Conservation (phyloP, 176 grass and related monocot species). For the Zoysia pacifica region DNA sequence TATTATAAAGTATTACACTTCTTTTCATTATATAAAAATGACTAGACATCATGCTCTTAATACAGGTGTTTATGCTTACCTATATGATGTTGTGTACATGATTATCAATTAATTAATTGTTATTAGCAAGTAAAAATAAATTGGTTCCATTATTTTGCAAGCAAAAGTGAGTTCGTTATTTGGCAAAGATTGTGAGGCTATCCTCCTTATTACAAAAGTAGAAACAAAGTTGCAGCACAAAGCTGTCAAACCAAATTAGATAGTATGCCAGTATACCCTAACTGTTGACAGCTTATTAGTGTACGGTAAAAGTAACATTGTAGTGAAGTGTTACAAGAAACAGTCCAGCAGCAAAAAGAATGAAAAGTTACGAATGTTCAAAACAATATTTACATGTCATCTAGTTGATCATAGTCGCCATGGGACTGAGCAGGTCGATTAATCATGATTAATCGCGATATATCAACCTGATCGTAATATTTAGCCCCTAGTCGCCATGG, state of each 20-base stretch:
- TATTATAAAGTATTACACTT: constrained; percentile 2
- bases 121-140: constrained; percentile 25
- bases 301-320: not conserved
- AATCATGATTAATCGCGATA: too few species aligned
- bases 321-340: not conserved
- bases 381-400: too few species aligned
- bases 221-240: constrained; percentile 7
- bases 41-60: not conserved
- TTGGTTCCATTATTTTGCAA: not conserved
- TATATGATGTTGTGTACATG: not conserved
- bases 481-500: too few species aligned
- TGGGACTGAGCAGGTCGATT: too few species aligned
- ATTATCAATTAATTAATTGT: not conserved
- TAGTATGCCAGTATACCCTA: not conserved
- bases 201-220: not conserved
- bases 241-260: not conserved
- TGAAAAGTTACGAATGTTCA: not conserved
- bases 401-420: too few species aligned
- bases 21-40: not conserved
- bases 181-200: not conserved
- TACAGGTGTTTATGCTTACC: not conserved
- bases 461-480: too few species aligned
- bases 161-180: not conserved
- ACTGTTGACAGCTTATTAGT: not conserved
- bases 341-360: not conserved